phyloP scores from a whole-genome alignment of 768 basidiomycete species.

The Trametes cingulata region DNA sequence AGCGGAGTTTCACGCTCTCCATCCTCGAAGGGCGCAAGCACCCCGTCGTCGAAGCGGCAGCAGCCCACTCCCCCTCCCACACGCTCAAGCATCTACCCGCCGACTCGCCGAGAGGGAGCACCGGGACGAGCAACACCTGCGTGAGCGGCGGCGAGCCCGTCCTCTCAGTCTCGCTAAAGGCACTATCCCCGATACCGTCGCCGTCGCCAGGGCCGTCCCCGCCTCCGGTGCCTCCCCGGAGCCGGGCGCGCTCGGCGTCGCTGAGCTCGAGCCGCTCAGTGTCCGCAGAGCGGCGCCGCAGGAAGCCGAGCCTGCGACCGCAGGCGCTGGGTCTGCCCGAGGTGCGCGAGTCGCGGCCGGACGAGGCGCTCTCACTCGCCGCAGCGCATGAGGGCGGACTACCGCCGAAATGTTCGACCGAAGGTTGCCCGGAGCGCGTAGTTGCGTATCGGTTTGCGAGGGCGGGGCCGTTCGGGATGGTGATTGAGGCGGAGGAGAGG shows the following conservation, averaged over 20 bases:
- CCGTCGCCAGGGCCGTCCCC: too few species aligned
- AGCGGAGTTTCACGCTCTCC: conserved; percentile 5
- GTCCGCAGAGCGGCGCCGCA: neutral
- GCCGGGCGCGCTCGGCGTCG: conserved; percentile 6
- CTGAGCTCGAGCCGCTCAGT: conserved; percentile 4
- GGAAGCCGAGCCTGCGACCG: neutral
- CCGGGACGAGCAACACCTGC: conserved; percentile 1
- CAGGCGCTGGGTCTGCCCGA: conserved; percentile 1
- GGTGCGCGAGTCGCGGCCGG: neutral
- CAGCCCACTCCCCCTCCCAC: neutral
- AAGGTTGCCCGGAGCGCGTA: conserved; percentile 12
- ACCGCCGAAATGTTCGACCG: conserved; percentile 25
- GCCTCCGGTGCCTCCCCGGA: conserved; percentile 1
- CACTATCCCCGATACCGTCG: too few species aligned
- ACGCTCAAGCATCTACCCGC: neutral
- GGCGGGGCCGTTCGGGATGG: conserved; percentile 26
- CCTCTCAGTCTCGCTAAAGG: neutral
- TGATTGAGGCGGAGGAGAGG: conserved; percentile 10
- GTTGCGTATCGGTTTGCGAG: conserved; percentile 24
- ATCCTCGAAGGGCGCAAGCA: conserved; percentile 11
- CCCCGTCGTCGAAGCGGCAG: neutral
- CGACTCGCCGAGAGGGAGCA: conserved; percentile 1
- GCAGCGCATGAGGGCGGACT: conserved; percentile 12
- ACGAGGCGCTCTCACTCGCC: neutral
- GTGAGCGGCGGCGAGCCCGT: neutral